Conservation (phyloP, 441 rosid genomes). For the Adansonia rubrostipa region DNA sequence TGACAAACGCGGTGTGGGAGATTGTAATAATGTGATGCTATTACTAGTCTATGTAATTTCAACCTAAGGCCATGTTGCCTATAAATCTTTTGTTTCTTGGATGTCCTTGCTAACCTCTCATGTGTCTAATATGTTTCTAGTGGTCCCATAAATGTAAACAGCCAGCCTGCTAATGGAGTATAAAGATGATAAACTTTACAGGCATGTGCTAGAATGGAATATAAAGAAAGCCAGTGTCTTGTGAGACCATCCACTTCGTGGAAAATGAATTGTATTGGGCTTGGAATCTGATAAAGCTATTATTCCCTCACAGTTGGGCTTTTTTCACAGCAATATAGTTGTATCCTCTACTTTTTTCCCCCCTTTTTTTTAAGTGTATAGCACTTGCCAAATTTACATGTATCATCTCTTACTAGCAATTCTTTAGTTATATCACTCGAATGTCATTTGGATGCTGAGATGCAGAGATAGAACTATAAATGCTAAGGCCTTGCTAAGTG, state of each 20-base stretch:
- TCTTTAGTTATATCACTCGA: neutral
- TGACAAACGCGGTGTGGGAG: neutral
- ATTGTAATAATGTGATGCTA: neutral
- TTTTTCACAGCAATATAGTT: neutral
- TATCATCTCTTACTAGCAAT: neutral
- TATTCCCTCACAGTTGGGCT: neutral
- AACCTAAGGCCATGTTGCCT: neutral
- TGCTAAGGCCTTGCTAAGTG: neutral
- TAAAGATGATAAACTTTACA: conserved; percentile 4
- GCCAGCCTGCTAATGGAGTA: neutral
- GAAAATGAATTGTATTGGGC: conserved; percentile 15
- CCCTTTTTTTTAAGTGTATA: neutral
- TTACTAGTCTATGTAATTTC: neutral
- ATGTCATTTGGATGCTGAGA: conserved; percentile 2
- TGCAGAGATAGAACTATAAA: neutral
- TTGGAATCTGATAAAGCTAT: conserved; percentile 11
- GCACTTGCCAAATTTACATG: neutral
- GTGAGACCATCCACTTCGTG: neutral
- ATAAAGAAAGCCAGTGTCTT: conserved; percentile 11
- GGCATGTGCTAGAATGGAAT: neutral
- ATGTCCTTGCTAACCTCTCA: neutral
- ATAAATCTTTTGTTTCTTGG: neutral
- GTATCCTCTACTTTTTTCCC: neutral
- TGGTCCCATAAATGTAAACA: neutral
- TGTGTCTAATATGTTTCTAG: neutral